Evolutionary conservation across 2,329 filamentous ascomycete genomes (phyloP).

Genomic region (Cladosporium cucumerinum): DNA sequence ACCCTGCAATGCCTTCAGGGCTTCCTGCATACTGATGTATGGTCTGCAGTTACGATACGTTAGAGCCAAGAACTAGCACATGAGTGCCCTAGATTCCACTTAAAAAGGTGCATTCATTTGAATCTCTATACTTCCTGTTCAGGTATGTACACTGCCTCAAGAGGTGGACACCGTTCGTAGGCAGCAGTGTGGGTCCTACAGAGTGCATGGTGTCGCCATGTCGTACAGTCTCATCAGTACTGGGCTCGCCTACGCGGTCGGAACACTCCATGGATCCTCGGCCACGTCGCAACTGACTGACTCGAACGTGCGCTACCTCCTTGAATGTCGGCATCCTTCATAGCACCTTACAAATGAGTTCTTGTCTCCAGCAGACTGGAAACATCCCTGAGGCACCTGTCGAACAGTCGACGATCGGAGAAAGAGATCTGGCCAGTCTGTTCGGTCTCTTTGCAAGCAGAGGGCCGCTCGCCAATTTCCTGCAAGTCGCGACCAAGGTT

Average conservation of each 20-base stretch:
- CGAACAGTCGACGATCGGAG: not conserved
- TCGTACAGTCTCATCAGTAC: not conserved
- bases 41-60: not conserved
- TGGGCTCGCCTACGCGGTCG: not conserved
- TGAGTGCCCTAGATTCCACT: not conserved
- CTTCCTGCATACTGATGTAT: not conserved
- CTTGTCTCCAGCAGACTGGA: too few species aligned
- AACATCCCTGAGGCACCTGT: too few species aligned
- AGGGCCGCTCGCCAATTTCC: too few species aligned
- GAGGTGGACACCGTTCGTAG: not conserved
- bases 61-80: not conserved
- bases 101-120: not conserved
- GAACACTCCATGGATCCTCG: not conserved
- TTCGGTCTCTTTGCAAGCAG: too few species aligned
- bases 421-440: too few species aligned
- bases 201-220: not conserved
- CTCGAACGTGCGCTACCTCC: not conserved
- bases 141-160: not conserved
- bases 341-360: too few species aligned
- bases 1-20: not conserved
- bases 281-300: not conserved
- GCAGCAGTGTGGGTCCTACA: not conserved
- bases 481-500: too few species aligned
- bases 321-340: not conserved
- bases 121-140: not conserved